A percentile compares a stretch with the other conserved stretches of the same genome.
Conservation (phyloP, 495 filamentous ascomycete species). For the Gamarada debralockiae region DNA sequence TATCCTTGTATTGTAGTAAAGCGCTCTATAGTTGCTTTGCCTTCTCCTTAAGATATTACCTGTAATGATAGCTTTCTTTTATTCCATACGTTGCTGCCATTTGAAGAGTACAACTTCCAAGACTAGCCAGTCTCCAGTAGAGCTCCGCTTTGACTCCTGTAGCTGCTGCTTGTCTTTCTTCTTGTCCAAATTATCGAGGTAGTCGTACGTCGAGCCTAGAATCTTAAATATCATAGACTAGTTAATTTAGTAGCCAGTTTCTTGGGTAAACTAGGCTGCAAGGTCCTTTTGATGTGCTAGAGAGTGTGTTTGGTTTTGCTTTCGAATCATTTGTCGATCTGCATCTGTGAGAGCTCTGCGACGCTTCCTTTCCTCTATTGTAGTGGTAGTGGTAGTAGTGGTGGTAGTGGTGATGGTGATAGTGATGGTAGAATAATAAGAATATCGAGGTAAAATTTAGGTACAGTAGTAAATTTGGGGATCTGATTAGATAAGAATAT, state of each 20-base stretch:
- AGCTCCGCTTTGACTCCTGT: not conserved
- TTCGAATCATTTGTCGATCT: not conserved
- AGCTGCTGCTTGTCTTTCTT: not conserved
- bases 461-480: not conserved
- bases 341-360: no score
- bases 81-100: no score
- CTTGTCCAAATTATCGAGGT: not conserved
- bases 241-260: not conserved
- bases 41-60: no score
- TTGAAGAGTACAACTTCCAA: slow-evolving; percentile 16
- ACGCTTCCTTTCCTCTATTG: not conserved
- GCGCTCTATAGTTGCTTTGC: slow-evolving; percentile 20
- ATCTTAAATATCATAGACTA: not conserved
- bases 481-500: not conserved
- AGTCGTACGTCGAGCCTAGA: not conserved
- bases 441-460: not conserved
- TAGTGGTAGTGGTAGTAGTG: no score
- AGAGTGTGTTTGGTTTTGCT: not conserved
- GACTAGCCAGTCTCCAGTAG: slow-evolving; percentile 15
- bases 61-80: no score
- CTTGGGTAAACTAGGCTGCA: not conserved
- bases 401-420: not conserved
- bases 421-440: not conserved
- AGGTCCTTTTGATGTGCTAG: not conserved
- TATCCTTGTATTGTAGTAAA: slow-evolving; percentile 19